A percentile compares a stretch with the other conserved stretches of the same genome.
Conservation (phyloP, 768 basidiomycete species). For the Hirschioporus abietinus region DNA sequence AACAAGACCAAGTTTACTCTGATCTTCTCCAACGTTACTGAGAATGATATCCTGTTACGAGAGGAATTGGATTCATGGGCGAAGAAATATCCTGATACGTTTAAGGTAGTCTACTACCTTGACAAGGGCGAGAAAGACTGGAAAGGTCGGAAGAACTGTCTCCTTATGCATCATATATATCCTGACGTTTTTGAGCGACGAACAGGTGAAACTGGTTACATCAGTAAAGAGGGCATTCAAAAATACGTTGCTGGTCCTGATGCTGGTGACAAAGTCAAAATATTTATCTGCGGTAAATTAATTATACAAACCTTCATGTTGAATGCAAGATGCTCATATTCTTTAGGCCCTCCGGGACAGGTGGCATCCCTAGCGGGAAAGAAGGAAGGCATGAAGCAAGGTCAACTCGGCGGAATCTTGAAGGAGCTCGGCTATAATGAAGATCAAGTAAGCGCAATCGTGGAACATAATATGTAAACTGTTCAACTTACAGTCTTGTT, state of each 20-base stretch:
- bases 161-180: conserved; percentile 6
- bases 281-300: conserved; percentile 80
- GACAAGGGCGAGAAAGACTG: conserved; percentile 71
- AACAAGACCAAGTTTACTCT: conserved; percentile 96
- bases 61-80: conserved; percentile 69
- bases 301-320: neutral
- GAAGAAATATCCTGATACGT: conserved; percentile 59
- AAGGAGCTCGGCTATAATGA: conserved; percentile 82
- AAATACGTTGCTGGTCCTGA: conserved; percentile 62
- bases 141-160: conserved; percentile 32
- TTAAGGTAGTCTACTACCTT: conserved; percentile 82
- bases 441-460: conserved; percentile 57
- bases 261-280: conserved; percentile 73
- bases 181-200: neutral
- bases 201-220: conserved; percentile 65
- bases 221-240: conserved; percentile 68
- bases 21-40: conserved; percentile 86
- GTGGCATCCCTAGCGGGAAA: conserved; percentile 85
- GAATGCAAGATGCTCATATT: conserved; percentile 9
- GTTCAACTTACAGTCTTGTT: conserved; percentile 17
- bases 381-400: conserved; percentile 87
- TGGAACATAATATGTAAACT: neutral
- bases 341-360: conserved; percentile 75
- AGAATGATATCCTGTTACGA: conserved; percentile 84
- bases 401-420: conserved; percentile 73